A percentile compares a stretch with the other conserved stretches of the same genome.
phyloP scores from a whole-genome alignment of 2,329 filamentous ascomycete species.

The Colletotrichum aenigma region DNA sequence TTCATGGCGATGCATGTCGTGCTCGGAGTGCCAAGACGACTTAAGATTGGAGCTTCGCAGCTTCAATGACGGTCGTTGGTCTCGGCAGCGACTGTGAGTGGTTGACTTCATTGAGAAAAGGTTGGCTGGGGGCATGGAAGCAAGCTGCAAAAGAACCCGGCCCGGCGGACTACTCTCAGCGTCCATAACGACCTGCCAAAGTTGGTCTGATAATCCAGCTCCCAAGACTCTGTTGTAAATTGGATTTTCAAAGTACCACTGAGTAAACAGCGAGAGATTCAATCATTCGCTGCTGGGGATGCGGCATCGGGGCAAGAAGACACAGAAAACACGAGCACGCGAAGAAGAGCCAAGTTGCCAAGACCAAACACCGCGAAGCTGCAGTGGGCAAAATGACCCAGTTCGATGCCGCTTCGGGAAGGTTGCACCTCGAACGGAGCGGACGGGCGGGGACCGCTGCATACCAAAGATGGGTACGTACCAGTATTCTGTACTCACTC shows the following conservation, averaged over 20 bases:
- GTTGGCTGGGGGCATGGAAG: not conserved
- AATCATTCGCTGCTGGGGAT: not conserved
- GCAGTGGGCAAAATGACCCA: not conserved
- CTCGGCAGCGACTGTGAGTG: constrained; percentile 6
- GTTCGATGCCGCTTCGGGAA: constrained; percentile 11
- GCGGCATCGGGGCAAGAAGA: not conserved
- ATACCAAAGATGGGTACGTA: not conserved
- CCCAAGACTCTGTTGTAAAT: not conserved
- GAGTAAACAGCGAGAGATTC: not conserved
- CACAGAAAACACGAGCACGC: not conserved
- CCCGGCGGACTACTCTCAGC: not conserved
- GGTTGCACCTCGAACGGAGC: constrained; percentile 11
- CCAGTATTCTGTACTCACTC: not conserved
- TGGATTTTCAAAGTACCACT: not conserved
- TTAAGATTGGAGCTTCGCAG: not conserved
- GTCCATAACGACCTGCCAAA: constrained; percentile 9
- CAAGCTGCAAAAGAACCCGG: not conserved
- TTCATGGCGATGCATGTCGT: not conserved
- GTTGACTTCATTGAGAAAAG: not conserved
- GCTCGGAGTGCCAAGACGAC: not conserved
- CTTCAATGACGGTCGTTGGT: not conserved
- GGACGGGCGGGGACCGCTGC: not conserved
- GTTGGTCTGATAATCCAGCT: not conserved
- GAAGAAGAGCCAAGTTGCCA: not conserved
- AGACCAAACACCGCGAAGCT: not conserved